Base-by-base conservation (phyloP, 2,329 filamentous ascomycete species). In the Xylariales sp. region DNA sequence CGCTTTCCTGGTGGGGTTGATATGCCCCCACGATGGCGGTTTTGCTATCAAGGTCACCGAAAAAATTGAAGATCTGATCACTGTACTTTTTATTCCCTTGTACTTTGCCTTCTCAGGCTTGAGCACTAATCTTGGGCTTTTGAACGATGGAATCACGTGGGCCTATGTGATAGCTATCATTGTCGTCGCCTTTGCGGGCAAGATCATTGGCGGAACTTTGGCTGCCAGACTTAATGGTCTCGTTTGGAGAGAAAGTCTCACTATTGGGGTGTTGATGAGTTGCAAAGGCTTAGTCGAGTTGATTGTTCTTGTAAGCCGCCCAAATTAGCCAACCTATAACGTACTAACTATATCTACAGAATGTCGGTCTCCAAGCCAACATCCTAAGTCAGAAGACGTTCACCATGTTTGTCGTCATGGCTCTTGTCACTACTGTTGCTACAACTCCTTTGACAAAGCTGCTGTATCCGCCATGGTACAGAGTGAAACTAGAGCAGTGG, bases 211-310 rank as follows among this genome's bases (percentile, higher is more conserved):
- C 49, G 94, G 93, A 18, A 90, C 93, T 0, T 66, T 97, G 1
- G 93, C 94, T 7, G 94, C 95, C 0, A 87, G 89, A 43, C 76
- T 89, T 3, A 93, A 89, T 74, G 93, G 91, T 32, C 83, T 97
- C 58, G 86, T 97, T 1, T 98, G 95, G 95, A 88, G 94, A 67
- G 95, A 98, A 78, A 94, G 92, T 65, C 87, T 97, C 39, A 89
- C 93, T 1, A 96, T 98, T 72, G 95, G 95, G 14, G 89, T 91
- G 16, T 81, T 97, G 74, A 98, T 98, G 95, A 97, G 93, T 80
- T 98, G 95, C 80, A 98, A 98, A 80, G 95, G 95, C 75, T 84
- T 98, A 9, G 94, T 97, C 0, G 94, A 97, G 79, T 83, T 98
- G 60, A 97, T 98, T 78, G 94, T 97, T n/a, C 79, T 97, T 79